Conservation (phyloP, 176 grass and related monocot species). For the Oryza meyeriana region DNA sequence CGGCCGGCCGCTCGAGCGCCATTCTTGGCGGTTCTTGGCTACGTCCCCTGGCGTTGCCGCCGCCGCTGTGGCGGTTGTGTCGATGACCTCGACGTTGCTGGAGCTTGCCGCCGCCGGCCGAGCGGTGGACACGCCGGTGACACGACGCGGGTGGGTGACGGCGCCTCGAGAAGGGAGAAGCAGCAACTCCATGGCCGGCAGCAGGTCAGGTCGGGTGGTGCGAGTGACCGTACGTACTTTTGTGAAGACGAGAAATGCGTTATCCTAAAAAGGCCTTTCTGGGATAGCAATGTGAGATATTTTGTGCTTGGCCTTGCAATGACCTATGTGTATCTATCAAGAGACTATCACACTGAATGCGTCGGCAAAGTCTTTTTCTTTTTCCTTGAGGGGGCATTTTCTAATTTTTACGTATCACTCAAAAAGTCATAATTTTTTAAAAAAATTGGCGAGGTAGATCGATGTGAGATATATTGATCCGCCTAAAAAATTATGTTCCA, state of each 20-base stretch:
- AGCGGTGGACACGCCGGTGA: neutral
- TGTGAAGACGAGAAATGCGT: slow-evolving; percentile 22
- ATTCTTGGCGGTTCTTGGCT: neutral
- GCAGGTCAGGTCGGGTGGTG: neutral
- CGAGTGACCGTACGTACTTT: neutral
- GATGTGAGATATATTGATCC: too few species aligned
- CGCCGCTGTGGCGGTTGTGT: neutral
- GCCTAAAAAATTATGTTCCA: too few species aligned
- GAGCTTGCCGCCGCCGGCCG: slow-evolving; percentile 21
- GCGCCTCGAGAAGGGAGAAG: slow-evolving; percentile 17
- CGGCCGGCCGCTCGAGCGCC: neutral
- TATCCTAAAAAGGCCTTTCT: slow-evolving; percentile 27
- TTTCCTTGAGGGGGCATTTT: too few species aligned
- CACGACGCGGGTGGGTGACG: neutral
- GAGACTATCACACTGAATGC: too few species aligned
- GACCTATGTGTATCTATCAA: too few species aligned
- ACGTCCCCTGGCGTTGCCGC: neutral
- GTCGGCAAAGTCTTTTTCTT: too few species aligned
- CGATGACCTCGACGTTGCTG: slow-evolving; percentile 35
- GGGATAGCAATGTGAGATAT: slow-evolving; percentile 15
- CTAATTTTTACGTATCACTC: too few species aligned
- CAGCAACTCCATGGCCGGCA: slow-evolving; percentile 38
- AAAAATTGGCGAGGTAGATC: too few species aligned
- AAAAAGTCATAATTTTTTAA: too few species aligned
- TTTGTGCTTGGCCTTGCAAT: neutral